Evolutionary conservation across 176 grass and related monocot species (phyloP).

Genomic region (Aegilops speltoides): DNA sequence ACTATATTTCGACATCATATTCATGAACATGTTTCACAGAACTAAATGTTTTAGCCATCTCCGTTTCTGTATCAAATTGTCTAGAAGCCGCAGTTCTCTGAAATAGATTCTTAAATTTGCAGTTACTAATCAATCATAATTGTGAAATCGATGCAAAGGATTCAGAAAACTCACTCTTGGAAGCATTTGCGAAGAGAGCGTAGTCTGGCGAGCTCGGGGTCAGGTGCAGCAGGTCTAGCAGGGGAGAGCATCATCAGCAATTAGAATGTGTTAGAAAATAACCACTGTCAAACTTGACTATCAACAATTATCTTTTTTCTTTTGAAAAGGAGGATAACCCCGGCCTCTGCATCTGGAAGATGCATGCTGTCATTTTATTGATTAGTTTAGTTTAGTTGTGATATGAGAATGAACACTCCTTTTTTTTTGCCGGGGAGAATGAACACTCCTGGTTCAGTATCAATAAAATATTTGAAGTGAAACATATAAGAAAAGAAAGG

Average conservation of each 20-base stretch:
- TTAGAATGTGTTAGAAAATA: neutral
- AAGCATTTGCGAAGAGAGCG: slow-evolving; percentile 49
- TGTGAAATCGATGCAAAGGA: neutral
- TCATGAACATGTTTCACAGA: neutral
- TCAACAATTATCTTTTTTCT: neutral
- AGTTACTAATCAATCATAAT: neutral
- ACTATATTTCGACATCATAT: neutral
- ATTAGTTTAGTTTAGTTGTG: neutral
- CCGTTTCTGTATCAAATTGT: neutral
- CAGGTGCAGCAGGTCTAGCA: slow-evolving; percentile 52
- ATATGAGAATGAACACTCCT: neutral
- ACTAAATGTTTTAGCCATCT: neutral
- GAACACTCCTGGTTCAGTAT: neutral
- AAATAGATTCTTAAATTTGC: neutral
- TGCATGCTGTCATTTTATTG: no score
- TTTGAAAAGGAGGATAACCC: no score
- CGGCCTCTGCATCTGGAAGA: no score
- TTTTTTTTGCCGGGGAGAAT: neutral
- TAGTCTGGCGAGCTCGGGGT: slow-evolving; percentile 61
- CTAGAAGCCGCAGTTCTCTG: neutral
- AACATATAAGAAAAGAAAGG: neutral
- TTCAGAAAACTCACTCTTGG: slow-evolving; percentile 29
- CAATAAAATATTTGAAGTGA: neutral
- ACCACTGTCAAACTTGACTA: neutral
- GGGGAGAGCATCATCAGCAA: neutral